phyloP scores from a whole-genome alignment of 441 rosid genomes.

The Mallotus japonicus region DNA sequence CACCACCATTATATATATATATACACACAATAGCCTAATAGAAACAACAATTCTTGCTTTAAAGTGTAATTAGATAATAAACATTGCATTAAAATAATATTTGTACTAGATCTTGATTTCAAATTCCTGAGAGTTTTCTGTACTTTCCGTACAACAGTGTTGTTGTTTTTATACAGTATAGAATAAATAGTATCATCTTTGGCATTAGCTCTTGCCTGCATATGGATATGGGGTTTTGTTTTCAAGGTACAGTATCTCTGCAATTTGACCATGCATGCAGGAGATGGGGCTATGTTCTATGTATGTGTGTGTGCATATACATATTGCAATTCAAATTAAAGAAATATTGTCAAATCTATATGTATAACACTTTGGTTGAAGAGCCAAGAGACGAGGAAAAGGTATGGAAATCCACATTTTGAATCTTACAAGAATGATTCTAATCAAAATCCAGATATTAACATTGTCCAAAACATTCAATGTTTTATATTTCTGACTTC shows the following conservation, averaged over 20 bases:
- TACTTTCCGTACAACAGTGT: conserved; percentile 21
- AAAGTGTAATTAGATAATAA: neutral
- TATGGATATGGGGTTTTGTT: conserved; percentile 27
- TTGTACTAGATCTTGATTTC: neutral
- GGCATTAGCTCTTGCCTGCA: conserved; percentile 1
- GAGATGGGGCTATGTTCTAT: conserved; percentile 28
- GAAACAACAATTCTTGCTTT: conserved; percentile 12
- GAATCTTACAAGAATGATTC: conserved; percentile 24
- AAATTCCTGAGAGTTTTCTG: neutral
- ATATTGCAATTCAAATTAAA: no score
- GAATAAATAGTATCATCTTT: neutral
- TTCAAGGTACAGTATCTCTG: conserved; percentile 19
- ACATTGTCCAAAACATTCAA: conserved; percentile 7
- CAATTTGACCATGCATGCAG: conserved; percentile 32
- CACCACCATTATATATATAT: neutral
- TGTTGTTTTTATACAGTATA: neutral
- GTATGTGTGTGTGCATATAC: no score
- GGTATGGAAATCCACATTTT: conserved; percentile 33
- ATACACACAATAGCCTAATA: neutral
- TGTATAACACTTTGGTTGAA: conserved; percentile 16
- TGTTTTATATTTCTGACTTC: conserved; percentile 13
- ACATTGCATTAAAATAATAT: neutral
- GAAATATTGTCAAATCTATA: no score
- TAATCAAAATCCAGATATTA: conserved; percentile 1
- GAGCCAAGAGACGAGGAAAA: conserved; percentile 18